Conservation (phyloP, 352 stramenopile genomes). For the Paralagenidium karlingii region DNA sequence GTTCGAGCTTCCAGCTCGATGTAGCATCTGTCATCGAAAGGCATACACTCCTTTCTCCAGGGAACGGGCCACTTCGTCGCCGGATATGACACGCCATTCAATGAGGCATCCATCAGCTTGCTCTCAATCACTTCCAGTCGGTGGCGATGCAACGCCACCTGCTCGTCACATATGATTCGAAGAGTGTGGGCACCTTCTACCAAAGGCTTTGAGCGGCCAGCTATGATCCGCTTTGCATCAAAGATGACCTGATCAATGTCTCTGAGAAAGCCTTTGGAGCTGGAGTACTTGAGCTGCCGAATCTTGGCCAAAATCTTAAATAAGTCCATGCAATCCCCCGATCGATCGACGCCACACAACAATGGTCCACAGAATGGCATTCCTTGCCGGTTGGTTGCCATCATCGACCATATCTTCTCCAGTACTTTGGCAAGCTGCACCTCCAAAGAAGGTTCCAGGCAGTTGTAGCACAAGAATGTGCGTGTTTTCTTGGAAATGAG, state of each 20-base stretch:
- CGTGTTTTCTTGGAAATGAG: slow-evolving; percentile 47
- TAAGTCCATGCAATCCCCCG: slow-evolving; percentile 28
- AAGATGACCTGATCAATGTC: slow-evolving; percentile 57
- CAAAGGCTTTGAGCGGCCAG: slow-evolving; percentile 39
- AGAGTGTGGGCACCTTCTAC: slow-evolving; percentile 54
- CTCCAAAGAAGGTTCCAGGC: slow-evolving; percentile 38
- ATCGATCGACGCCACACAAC: slow-evolving; percentile 36
- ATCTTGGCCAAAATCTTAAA: slow-evolving; percentile 67
- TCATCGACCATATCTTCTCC: slow-evolving; percentile 74
- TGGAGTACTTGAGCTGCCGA: slow-evolving; percentile 51
- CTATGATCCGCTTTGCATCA: slow-evolving; percentile 47
- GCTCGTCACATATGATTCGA: slow-evolving; percentile 63
- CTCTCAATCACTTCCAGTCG: slow-evolving; percentile 48
- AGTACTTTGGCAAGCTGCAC: slow-evolving; percentile 64
- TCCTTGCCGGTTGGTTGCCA: slow-evolving; percentile 77
- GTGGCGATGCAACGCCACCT: slow-evolving; percentile 51
- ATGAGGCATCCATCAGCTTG: slow-evolving; percentile 27
- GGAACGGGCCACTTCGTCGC: slow-evolving; percentile 17
- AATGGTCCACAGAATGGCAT: slow-evolving; percentile 71
- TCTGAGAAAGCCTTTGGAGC: slow-evolving; percentile 36
- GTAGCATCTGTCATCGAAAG: slow-evolving; percentile 53
- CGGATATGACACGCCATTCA: no score
- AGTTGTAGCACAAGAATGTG: slow-evolving; percentile 61
- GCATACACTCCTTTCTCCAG: slow-evolving; percentile 69
- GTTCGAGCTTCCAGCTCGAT: slow-evolving; percentile 43